These are phyloP conservation scores for Quercus engelmannii DNA, from an alignment of 306 rosid species.

Conservation along the genomic window DNA sequence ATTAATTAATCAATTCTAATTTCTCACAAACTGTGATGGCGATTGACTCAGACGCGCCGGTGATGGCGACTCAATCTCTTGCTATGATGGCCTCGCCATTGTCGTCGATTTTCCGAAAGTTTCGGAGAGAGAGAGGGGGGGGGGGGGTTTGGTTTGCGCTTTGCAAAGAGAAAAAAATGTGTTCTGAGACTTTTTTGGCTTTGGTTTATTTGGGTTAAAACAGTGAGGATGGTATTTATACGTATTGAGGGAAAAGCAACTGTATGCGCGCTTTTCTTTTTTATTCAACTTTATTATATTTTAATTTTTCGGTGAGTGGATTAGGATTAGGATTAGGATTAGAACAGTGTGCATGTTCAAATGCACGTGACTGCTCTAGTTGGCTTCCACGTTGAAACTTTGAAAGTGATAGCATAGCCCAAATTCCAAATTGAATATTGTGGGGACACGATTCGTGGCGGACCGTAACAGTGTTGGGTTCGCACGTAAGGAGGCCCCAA, in stretches of 20 bases:
- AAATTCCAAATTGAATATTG: no score
- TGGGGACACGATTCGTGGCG: no score
- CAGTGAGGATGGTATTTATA: not conserved
- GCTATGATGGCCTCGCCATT: conserved; percentile 52
- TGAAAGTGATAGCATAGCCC: no score
- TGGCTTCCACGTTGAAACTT: no score
- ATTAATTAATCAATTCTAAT: not conserved
- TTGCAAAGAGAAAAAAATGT: not conserved
- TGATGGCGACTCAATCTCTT: conserved; percentile 50
- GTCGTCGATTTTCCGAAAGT: conserved; percentile 7
- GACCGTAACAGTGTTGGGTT: no score
- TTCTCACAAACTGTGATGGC: conserved; percentile 23
- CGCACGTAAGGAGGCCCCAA: no score
- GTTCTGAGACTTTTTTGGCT: no score
- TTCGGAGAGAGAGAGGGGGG: not conserved
- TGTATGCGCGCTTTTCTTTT: not conserved
- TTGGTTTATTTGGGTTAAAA: no score
- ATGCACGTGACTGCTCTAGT: no score
- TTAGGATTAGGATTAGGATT: no score
- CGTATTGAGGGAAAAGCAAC: not conserved
- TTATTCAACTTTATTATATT: not conserved
- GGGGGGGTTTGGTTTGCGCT: not conserved
- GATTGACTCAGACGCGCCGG: conserved; percentile 71
- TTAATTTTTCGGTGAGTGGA: no score
- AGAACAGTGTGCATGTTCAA: no score